Percentiles rank a stretch among this genome's conserved stretches.
Conservation (phyloP, 1,139 yeast genomes). For the Torulaspora pretoriensis region DNA sequence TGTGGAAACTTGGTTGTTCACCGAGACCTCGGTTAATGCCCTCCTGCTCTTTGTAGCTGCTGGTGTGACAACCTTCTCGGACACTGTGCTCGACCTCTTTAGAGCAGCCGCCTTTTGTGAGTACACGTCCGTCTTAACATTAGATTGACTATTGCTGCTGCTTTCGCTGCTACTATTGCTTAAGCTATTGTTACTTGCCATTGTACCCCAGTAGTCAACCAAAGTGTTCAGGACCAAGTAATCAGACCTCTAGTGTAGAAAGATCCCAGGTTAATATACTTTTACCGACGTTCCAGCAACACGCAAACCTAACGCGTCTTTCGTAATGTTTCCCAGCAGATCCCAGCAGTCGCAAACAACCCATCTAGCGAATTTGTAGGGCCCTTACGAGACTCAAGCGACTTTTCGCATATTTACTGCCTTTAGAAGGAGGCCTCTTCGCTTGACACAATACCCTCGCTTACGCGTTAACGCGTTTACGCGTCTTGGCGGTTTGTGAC, state of each 20-base stretch:
- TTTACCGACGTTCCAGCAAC: not conserved
- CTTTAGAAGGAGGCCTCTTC: constrained; percentile 1
- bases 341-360: constrained; percentile 2
- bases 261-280: constrained; percentile 1
- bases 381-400: not conserved
- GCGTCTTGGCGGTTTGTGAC: not conserved
- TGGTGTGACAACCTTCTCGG: constrained; percentile 8
- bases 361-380: not conserved
- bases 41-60: constrained; percentile 12
- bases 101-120: constrained; percentile 5
- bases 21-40: constrained; percentile 17
- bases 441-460: constrained; percentile 8
- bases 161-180: constrained; percentile 5
- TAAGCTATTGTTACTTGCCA: constrained; percentile 12
- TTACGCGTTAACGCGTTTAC: constrained; percentile 12
- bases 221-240: not conserved
- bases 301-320: constrained; percentile 2
- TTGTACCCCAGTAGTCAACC: not conserved
- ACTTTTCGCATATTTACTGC: constrained; percentile 4
- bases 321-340: not conserved
- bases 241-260: not conserved
- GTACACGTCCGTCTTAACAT: not conserved
- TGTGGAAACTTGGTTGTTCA: constrained; percentile 11
- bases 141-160: constrained; percentile 3
- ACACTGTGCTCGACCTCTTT: constrained; percentile 9